Evolutionary conservation across 2,329 filamentous ascomycete genomes (phyloP).

Genomic region (Davidsoniella neocaledoniae): DNA sequence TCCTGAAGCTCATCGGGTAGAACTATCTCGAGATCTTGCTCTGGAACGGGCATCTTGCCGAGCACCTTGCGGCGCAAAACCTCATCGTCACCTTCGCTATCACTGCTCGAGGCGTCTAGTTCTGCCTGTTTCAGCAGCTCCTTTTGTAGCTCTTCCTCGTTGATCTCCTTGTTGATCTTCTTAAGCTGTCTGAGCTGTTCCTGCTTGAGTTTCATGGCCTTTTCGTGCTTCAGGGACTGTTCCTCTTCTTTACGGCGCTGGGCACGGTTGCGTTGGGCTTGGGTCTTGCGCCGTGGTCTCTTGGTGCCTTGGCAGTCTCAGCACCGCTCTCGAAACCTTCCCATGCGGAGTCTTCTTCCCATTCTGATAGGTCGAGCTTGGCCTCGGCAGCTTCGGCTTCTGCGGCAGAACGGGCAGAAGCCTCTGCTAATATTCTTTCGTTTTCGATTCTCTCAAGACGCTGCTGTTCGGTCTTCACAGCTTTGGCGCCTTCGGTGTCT

Average conservation of each 20-base stretch:
- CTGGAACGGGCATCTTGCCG: slow-evolving; percentile 56
- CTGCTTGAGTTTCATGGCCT: slow-evolving; percentile 54
- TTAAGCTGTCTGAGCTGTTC: slow-evolving; percentile 56
- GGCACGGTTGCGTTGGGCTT: slow-evolving; percentile 69
- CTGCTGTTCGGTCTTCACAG: slow-evolving; percentile 60
- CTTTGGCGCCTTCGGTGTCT: slow-evolving; percentile 58
- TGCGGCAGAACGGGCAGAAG: slow-evolving; percentile 51
- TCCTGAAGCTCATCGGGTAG: slow-evolving; percentile 72
- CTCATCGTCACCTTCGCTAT: slow-evolving; percentile 43
- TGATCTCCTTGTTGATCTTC: slow-evolving; percentile 48
- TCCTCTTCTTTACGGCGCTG: slow-evolving; percentile 82
- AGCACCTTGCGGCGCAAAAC: slow-evolving; percentile 55
- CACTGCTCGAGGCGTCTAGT: slow-evolving; percentile 26
- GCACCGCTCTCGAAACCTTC: slow-evolving; percentile 74
- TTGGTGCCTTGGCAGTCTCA: slow-evolving; percentile 48
- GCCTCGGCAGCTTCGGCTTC: slow-evolving; percentile 59
- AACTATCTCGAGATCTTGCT: slow-evolving; percentile 66
- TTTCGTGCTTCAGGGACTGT: slow-evolving; percentile 56
- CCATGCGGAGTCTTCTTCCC: slow-evolving; percentile 83
- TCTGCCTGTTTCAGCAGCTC: slow-evolving; percentile 27
- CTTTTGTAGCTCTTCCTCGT: slow-evolving; percentile 34
- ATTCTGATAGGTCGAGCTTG: slow-evolving; percentile 47
- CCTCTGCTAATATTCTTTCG: slow-evolving; percentile 50
- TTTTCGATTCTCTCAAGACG: slow-evolving; percentile 50
- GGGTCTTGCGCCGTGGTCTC: slow-evolving; percentile 70